Evolutionary conservation across 768 basidiomycete species (phyloP), one percentile per base, ranked within the genome.

Genomic region (Boletus patriciae): DNA sequence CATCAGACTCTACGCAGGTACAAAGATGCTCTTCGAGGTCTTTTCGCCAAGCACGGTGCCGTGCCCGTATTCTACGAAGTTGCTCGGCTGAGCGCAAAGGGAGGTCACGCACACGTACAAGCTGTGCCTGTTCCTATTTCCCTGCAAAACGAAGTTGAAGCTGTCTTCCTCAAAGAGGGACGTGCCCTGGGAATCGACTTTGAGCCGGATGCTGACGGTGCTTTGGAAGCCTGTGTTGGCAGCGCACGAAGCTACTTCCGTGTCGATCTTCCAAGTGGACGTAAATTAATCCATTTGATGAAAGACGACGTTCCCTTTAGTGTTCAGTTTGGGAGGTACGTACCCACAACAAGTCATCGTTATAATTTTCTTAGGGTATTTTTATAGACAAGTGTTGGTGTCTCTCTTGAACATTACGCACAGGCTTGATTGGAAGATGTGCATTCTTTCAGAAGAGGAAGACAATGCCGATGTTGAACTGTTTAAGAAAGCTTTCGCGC

Each of bases 101-200:
- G 94, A 11, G 96, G 94, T 0, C 97, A 99, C 66, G 94, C 94
- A 15, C 96, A 98, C 72, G 78, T 97, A 9, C 97, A 98, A 69
- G 86, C 82, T 36, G 82, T 92, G 1, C 92, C 94, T 25, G 71
- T 95, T 7, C 92, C 94, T 0, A 59, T 72, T n/a, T 77, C 77
- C 41, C 70, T 91, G 38, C 74, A 83, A 60, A 77, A 81, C 46
- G 77, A 82, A 56, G 81, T 96, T 12, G 88, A 88, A 69, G 74
- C 80, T 12, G 79, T 84, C 12, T 98, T 98, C 71, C 63, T 80
- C 18, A 74, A 77, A n/a, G 88, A 90, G 68, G 94, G 90, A 7
- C 77, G 78, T 42, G 69, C 77, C 27, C 70, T 78, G 40, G 88
- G 88, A 4, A 80, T 94, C 46, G 84, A 86, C 55, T 94, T 94